Conservation (phyloP, 2,329 filamentous ascomycete genomes). For the Leptographium radiaticola region DNA sequence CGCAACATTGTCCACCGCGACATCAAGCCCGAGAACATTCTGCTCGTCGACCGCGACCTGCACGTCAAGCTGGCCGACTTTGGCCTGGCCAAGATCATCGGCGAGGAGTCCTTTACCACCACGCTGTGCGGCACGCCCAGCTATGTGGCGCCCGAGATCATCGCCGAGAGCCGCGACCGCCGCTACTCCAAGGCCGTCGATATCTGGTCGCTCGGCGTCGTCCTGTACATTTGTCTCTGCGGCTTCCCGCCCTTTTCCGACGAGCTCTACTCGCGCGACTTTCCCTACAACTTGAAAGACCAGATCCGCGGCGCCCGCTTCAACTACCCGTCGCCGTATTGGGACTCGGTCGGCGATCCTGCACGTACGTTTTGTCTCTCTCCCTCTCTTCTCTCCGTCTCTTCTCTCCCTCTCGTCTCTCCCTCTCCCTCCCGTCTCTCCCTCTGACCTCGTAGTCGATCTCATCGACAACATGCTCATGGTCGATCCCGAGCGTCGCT, state of each 20-base stretch:
- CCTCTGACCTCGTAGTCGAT: constrained; percentile 41
- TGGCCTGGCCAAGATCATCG: constrained; percentile 94
- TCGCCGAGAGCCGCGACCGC: constrained; percentile 67
- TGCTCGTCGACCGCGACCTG: constrained; percentile 73
- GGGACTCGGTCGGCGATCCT: constrained; percentile 76
- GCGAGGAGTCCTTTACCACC: constrained; percentile 94
- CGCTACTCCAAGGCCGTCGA: constrained; percentile 94
- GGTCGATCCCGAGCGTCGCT: constrained; percentile 71
- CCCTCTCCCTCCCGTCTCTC: not conserved
- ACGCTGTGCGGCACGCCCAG: constrained; percentile 94
- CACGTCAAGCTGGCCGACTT: constrained; percentile 92
- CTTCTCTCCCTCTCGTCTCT: not conserved
- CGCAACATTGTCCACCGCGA: constrained; percentile 95
- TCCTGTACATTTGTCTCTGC: constrained; percentile 92
- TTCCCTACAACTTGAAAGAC: constrained; percentile 74
- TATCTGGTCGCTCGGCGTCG: constrained; percentile 93
- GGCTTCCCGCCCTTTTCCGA: constrained; percentile 96
- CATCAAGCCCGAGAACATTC: constrained; percentile 94
- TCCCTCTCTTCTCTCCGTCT: not conserved
- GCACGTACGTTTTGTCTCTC: constrained; percentile 41
- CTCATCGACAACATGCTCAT: constrained; percentile 92
- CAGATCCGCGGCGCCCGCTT: constrained; percentile 85
- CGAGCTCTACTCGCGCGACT: constrained; percentile 68
- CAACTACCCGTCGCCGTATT: constrained; percentile 93
- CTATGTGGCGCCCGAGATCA: constrained; percentile 91